Evolutionary conservation across 768 basidiomycete species (phyloP).

Genomic region (Macrolepiota fuliginosa): DNA sequence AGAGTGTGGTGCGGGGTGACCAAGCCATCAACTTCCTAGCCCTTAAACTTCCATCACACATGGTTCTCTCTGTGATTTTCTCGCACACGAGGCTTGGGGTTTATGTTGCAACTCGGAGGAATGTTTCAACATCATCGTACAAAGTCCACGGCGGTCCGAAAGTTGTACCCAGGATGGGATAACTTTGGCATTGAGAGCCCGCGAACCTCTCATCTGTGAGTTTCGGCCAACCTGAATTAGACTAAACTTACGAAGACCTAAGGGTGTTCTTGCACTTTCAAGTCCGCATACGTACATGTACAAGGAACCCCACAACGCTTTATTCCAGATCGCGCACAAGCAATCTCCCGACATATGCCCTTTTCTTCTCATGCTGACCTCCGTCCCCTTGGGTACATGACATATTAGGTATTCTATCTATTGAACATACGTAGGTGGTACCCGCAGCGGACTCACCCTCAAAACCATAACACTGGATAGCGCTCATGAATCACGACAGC

Average conservation of each 20-base stretch:
- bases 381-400: not conserved
- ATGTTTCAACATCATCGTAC: not conserved
- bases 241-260: not conserved
- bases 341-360: not conserved
- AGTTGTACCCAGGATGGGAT: not conserved
- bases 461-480: not conserved
- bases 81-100: constrained; percentile 4
- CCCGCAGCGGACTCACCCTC: not conserved
- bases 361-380: not conserved
- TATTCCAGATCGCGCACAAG: not conserved
- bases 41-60: not conserved
- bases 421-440: not conserved
- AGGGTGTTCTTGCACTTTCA: not conserved
- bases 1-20: not conserved
- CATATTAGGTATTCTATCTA: not conserved
- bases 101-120: not conserved
- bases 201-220: not conserved
- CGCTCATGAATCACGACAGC: not conserved
- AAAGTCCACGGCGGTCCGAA: not conserved
- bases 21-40: constrained; percentile 4
- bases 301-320: not conserved
- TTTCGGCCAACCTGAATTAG: not conserved
- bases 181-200: not conserved
- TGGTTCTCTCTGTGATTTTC: not conserved
- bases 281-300: not conserved